These are phyloP conservation scores for Fusarium tjaetaba DNA, from an alignment of 2,329 filamentous ascomycete species.

Conservation along the genomic window DNA sequence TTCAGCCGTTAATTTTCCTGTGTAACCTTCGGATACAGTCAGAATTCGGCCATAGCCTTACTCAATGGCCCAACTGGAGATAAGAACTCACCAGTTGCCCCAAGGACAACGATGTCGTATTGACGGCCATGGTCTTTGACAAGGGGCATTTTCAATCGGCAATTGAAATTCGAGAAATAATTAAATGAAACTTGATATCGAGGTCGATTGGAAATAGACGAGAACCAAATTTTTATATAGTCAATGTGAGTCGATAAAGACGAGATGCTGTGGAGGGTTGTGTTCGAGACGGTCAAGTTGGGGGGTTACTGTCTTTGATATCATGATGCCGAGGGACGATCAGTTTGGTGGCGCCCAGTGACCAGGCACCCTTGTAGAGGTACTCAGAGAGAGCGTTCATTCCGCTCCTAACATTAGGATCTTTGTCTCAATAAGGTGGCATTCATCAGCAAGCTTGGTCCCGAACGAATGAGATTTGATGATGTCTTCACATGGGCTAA, in stretches of 20 bases:
- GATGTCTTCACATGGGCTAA: not conserved
- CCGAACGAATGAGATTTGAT: not conserved
- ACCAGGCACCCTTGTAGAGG: slow-evolving; percentile 10
- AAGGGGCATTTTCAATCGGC: slow-evolving; percentile 50
- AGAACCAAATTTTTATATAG: not conserved
- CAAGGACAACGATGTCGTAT: slow-evolving; percentile 68
- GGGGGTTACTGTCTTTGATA: slow-evolving; percentile 21
- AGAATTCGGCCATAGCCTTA: not conserved
- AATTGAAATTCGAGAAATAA: not conserved
- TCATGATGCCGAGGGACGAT: slow-evolving; percentile 12
- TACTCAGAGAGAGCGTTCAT: not conserved
- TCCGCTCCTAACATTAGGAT: slow-evolving; percentile 20
- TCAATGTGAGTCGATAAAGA: not conserved
- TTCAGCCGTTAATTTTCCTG: slow-evolving; percentile 79
- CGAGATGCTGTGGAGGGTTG: not conserved
- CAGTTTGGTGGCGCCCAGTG: not conserved
- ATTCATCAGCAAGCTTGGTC: not conserved
- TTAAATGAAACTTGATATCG: not conserved
- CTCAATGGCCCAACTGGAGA: not conserved
- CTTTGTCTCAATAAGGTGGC: slow-evolving; percentile 13
- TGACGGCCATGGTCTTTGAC: slow-evolving; percentile 61
- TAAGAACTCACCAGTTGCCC: slow-evolving; percentile 61
- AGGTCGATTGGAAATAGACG: not conserved
- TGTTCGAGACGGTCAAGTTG: slow-evolving; percentile 5
- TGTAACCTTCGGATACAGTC: slow-evolving; percentile 72